Conservation (phyloP, 768 basidiomycete species). For the Tricholoma terreum region DNA sequence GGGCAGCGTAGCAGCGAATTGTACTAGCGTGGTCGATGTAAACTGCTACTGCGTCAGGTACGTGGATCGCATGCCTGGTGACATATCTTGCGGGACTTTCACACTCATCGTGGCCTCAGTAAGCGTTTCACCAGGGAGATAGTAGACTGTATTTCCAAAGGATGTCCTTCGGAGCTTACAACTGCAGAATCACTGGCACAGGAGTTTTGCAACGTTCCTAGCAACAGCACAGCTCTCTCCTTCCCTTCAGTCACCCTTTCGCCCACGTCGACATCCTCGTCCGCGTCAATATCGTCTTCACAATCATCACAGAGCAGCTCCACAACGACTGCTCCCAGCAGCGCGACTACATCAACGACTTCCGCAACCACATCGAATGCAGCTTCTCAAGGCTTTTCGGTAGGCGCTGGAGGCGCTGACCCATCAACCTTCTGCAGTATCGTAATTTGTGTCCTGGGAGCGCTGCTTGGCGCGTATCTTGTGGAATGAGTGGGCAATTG, state of each 20-base stretch:
- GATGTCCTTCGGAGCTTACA: slow-evolving; percentile 35
- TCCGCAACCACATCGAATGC: slow-evolving; percentile 12
- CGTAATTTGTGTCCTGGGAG: slow-evolving; percentile 7
- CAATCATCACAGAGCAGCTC: slow-evolving; percentile 7
- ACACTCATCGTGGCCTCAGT: slow-evolving; percentile 11
- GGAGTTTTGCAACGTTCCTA: slow-evolving; percentile 40
- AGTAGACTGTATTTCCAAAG: slow-evolving; percentile 33
- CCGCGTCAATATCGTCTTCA: slow-evolving; percentile 5
- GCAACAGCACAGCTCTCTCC: slow-evolving; percentile 17
- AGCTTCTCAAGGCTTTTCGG: not conserved
- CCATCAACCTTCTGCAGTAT: slow-evolving; percentile 5
- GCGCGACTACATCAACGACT: slow-evolving; percentile 1
- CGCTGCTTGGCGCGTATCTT: slow-evolving; percentile 5
- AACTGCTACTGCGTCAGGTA: slow-evolving; percentile 48
- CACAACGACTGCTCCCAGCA: slow-evolving; percentile 6
- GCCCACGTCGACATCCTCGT: slow-evolving; percentile 2
- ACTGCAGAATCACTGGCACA: slow-evolving; percentile 44
- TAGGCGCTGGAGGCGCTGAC: not conserved
- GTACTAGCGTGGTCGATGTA: slow-evolving; percentile 43
- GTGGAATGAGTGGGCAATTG: not conserved
- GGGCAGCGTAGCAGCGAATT: slow-evolving; percentile 37
- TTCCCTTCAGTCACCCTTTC: slow-evolving; percentile 16
- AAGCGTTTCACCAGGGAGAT: slow-evolving; percentile 35
- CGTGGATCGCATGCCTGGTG: slow-evolving; percentile 7
- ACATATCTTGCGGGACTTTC: not conserved